phyloP scores from a whole-genome alignment of 1,284 basidiomycete genomes.

The Marasmius sp. region DNA sequence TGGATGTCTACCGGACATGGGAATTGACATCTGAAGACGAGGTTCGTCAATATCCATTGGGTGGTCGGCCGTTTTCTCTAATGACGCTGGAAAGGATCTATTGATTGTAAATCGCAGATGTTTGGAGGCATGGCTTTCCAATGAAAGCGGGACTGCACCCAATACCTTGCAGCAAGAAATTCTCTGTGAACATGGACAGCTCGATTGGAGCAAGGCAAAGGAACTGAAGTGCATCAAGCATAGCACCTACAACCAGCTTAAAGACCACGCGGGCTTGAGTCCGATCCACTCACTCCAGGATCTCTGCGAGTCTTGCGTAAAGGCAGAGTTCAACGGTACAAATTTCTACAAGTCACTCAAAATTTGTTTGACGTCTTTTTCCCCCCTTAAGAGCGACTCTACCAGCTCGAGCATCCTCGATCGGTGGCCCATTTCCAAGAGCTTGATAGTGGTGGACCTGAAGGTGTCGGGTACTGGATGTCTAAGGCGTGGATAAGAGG shows the following conservation, averaged over 20 bases:
- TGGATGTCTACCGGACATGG: constrained; percentile 67
- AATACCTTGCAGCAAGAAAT: constrained; percentile 37
- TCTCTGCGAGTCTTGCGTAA: constrained; percentile 64
- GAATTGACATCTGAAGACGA: constrained; percentile 44
- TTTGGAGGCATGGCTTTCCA: constrained; percentile 61
- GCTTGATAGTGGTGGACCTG: constrained; percentile 41
- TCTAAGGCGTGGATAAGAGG: constrained; percentile 79
- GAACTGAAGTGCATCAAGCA: constrained; percentile 66
- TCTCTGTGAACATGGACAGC: constrained; percentile 56
- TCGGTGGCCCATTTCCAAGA: constrained; percentile 58
- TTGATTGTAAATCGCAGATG: constrained; percentile 59
- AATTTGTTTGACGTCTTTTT: not conserved
- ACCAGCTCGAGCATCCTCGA: constrained; percentile 63
- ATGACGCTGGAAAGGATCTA: constrained; percentile 40
- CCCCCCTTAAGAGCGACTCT: constrained; percentile 54
- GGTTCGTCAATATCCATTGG: constrained; percentile 24
- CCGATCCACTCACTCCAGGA: constrained; percentile 47
- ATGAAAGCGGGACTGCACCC: constrained; percentile 28
- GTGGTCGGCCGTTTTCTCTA: not conserved
- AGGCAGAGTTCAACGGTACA: constrained; percentile 58
- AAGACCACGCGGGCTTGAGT: constrained; percentile 43
- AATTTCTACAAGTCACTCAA: constrained; percentile 1
- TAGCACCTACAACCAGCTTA: constrained; percentile 47
- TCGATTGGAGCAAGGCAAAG: constrained; percentile 55
- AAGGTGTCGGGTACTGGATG: constrained; percentile 63